phyloP scores from a whole-genome alignment of 2,329 filamentous ascomycete genomes.

The Beauveria scarabaeidicola region DNA sequence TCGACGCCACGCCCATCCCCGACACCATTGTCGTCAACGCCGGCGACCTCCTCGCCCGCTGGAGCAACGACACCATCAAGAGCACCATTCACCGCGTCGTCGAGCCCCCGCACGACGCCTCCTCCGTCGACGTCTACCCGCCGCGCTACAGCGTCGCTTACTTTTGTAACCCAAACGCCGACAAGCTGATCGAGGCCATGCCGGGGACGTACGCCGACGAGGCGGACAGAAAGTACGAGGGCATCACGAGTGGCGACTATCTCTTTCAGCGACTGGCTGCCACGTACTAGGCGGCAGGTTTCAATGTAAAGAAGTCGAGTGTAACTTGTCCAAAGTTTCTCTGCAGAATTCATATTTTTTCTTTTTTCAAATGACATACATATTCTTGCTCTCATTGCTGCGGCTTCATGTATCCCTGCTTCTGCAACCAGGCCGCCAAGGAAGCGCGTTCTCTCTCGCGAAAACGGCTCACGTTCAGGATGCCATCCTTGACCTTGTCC shows the following conservation, averaged over 20 bases:
- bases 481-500: slow-evolving; percentile 65
- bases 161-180: slow-evolving; percentile 60
- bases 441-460: slow-evolving; percentile 1
- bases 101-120: slow-evolving; percentile 57
- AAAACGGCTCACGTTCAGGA: background rate
- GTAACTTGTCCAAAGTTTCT: background rate
- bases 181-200: slow-evolving; percentile 67
- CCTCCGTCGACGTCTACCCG: slow-evolving; percentile 44
- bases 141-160: slow-evolving; percentile 79
- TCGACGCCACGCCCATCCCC: slow-evolving; percentile 74
- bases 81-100: slow-evolving; percentile 87
- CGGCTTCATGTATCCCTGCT: background rate
- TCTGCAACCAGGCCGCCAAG: background rate
- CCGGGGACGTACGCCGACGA: slow-evolving; percentile 63
- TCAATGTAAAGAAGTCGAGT: background rate
- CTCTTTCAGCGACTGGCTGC: slow-evolving; percentile 67
- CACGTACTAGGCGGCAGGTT: slow-evolving; percentile 48
- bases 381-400: background rate
- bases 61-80: slow-evolving; percentile 88
- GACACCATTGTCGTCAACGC: slow-evolving; percentile 83
- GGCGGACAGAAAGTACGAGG: slow-evolving; percentile 67
- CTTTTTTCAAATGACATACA: background rate
- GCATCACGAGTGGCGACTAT: slow-evolving; percentile 73
- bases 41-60: slow-evolving; percentile 75
- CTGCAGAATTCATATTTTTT: background rate